Evolutionary conservation across 768 basidiomycete genomes (phyloP).

Genomic region (Mycena vulgaris): DNA sequence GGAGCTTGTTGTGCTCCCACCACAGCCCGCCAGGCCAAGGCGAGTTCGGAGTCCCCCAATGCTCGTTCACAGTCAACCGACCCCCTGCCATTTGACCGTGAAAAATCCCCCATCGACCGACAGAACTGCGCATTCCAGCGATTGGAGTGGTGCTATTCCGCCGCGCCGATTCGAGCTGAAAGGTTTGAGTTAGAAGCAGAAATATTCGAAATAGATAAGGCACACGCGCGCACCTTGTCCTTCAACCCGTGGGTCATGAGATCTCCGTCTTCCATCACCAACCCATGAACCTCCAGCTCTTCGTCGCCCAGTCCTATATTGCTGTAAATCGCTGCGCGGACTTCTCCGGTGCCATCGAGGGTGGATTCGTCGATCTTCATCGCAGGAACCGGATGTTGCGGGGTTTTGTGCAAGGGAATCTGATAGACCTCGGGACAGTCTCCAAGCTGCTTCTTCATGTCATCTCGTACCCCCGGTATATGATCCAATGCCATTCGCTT

Average conservation of each 20-base stretch:
- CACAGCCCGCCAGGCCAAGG: conserved; percentile 34
- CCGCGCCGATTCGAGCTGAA: conserved; percentile 33
- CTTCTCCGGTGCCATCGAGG: too few species aligned
- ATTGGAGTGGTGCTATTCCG: conserved; percentile 20
- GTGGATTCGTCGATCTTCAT: too few species aligned
- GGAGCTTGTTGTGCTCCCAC: conserved; percentile 32
- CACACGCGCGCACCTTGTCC: conserved; percentile 31
- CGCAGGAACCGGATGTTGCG: too few species aligned
- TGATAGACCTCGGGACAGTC: too few species aligned
- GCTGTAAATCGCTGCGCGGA: too few species aligned
- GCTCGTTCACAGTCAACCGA: conserved; percentile 44
- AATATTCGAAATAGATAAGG: too few species aligned
- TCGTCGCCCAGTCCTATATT: too few species aligned
- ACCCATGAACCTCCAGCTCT: too few species aligned
- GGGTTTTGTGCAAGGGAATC: too few species aligned
- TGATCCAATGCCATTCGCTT: background rate
- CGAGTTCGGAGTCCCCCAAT: conserved; percentile 46
- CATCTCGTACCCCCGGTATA: background rate
- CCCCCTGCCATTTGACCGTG: conserved; percentile 43
- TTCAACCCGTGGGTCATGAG: conserved; percentile 24
- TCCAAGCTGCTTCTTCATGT: too few species aligned
- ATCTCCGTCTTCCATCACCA: conserved; percentile 33
- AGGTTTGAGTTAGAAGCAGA: background rate
- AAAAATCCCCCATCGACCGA: conserved; percentile 41
- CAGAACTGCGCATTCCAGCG: background rate